These are phyloP conservation scores for Cyamopsis tetragonoloba DNA, from an alignment of 306 rosid species.

Conservation along the genomic window DNA sequence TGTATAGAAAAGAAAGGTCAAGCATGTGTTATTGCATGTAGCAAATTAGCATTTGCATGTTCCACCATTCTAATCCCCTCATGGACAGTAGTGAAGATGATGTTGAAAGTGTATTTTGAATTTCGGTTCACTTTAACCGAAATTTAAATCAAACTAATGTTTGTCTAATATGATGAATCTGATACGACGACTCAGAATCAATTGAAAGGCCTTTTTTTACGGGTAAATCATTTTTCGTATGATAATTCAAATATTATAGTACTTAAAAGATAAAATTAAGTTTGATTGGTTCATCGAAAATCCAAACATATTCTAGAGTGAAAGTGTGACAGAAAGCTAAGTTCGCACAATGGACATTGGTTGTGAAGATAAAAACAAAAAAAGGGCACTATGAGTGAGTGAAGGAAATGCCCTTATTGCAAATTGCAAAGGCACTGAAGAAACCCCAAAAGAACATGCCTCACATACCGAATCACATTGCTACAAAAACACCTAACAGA, in stretches of 20 bases:
- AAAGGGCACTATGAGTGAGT: conserved; percentile 35
- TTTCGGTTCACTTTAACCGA: no score
- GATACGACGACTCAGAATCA: no score
- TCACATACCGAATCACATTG: conserved; percentile 33
- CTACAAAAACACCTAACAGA: conserved; percentile 26
- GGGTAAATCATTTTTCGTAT: no score
- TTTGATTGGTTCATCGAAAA: no score
- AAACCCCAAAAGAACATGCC: conserved; percentile 32
- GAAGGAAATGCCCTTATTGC: conserved; percentile 23
- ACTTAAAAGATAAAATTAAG: no score
- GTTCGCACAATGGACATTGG: conserved; percentile 33
- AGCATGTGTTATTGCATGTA: neutral
- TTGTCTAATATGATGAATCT: no score
- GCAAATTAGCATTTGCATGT: neutral
- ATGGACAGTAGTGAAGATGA: conserved; percentile 13
- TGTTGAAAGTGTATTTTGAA: conserved; percentile 25
- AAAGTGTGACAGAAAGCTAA: conserved; percentile 31
- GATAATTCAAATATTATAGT: no score
- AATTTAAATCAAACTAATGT: no score
- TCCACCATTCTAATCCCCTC: neutral
- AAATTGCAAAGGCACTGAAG: conserved; percentile 36
- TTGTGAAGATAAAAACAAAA: conserved; percentile 37
- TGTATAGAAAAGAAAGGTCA: neutral
- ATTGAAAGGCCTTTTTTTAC: no score
- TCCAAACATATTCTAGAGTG: no score